Evolutionary conservation across 495 filamentous ascomycete genomes (phyloP).

Genomic region (Cercophora samala): DNA sequence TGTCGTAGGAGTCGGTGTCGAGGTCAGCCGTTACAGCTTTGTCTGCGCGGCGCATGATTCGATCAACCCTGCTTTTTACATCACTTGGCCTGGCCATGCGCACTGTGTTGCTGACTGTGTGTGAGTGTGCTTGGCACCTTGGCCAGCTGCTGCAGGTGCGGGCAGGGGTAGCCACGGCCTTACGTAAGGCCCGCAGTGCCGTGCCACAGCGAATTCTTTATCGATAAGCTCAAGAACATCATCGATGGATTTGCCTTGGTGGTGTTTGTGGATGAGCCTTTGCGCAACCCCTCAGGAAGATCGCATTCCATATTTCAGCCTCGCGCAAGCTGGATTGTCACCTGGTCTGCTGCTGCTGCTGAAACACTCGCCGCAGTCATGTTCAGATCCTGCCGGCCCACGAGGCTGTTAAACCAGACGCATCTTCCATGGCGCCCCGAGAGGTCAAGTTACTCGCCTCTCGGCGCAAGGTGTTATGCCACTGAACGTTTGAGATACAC

Average conservation of each 20-base stretch:
- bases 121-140: no score
- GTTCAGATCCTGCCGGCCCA: constrained; percentile 29
- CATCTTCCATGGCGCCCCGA: constrained; percentile 18
- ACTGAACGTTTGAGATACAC: background rate
- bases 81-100: background rate
- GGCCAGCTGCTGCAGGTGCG: background rate
- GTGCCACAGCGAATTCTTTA: background rate
- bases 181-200: background rate
- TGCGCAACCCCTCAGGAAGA: background rate
- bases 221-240: constrained; percentile 1
- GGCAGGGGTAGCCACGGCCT: background rate
- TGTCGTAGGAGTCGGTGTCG: background rate
- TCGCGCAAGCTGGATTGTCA: background rate
- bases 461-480: background rate
- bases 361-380: constrained; percentile 19
- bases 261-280: background rate
- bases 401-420: constrained; percentile 24
- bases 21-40: background rate
- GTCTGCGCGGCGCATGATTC: background rate
- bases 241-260: background rate
- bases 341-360: background rate
- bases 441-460: background rate
- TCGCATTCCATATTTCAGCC: constrained; percentile 3
- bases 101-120: background rate
- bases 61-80: background rate